Percentiles rank a stretch among this genome's conserved stretches.
phyloP scores from a whole-genome alignment of 2,329 filamentous ascomycete species.

The Atkinsonella hypoxylon region DNA sequence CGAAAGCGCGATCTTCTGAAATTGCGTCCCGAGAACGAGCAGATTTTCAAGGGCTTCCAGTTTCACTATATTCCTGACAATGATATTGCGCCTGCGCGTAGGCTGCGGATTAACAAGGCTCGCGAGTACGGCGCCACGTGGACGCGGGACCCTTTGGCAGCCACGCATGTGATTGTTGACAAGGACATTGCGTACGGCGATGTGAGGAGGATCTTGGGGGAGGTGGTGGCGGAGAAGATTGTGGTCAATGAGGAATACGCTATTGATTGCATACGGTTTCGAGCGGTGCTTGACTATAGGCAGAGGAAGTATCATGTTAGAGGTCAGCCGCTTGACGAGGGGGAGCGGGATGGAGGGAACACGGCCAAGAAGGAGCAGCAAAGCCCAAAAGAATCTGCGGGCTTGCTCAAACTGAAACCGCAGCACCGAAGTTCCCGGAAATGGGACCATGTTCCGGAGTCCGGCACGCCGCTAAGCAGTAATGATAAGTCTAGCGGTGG shows the following conservation, averaged over 20 bases:
- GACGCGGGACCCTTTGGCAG: constrained; percentile 42
- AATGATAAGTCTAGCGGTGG: constrained; percentile 18
- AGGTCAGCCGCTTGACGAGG: constrained; percentile 28
- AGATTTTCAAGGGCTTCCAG: constrained; percentile 47
- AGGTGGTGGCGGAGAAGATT: constrained; percentile 16
- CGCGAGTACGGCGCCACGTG: constrained; percentile 65
- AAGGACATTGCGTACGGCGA: constrained; percentile 51
- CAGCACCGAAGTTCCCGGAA: constrained; percentile 24
- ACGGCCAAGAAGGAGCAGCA: background rate
- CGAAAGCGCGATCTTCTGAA: constrained; percentile 34
- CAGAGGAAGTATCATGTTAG: constrained; percentile 47
- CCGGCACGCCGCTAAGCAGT: constrained; percentile 24
- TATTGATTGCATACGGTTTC: constrained; percentile 53
- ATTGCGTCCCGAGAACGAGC: constrained; percentile 36
- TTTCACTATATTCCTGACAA: constrained; percentile 78
- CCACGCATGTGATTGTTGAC: constrained; percentile 77
- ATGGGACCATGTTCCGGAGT: constrained; percentile 26
- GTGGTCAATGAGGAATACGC: constrained; percentile 60
- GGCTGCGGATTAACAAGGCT: constrained; percentile 61
- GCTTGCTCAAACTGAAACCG: constrained; percentile 38
- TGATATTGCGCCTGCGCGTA: constrained; percentile 54
- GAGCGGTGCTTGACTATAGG: constrained; percentile 43
- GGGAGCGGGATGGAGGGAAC: background rate
- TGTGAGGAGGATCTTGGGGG: constrained; percentile 37
- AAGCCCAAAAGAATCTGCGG: constrained; percentile 13